These are phyloP conservation scores for Kodamaea jinghongensis DNA, from an alignment of 805 yeast genomes.

Conservation along the genomic window DNA sequence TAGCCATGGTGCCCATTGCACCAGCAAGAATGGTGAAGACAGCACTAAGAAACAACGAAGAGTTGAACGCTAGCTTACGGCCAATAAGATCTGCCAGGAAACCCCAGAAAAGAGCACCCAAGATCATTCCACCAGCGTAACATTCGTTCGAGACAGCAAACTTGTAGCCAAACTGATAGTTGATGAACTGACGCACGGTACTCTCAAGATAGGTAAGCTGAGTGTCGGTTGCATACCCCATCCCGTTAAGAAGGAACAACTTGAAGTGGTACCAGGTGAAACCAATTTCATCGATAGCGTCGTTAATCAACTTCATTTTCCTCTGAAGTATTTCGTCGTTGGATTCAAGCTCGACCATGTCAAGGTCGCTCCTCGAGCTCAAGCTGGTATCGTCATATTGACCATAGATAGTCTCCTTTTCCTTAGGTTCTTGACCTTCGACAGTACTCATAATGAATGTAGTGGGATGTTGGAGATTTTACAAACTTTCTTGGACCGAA, in stretches of 20 bases:
- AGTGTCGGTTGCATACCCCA: conserved; percentile 44
- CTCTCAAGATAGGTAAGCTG: conserved; percentile 48
- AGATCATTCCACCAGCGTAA: conserved; percentile 42
- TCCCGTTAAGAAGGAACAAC: conserved; percentile 33
- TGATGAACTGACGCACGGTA: conserved; percentile 44
- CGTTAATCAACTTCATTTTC: conserved; percentile 28
- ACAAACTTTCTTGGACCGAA: too few species aligned
- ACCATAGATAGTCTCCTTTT: conserved; percentile 7
- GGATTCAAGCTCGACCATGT: conserved; percentile 14
- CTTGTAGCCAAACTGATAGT: conserved; percentile 44
- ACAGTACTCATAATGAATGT: too few species aligned
- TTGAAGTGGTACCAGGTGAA: conserved; percentile 49
- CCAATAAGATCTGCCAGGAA: conserved; percentile 39
- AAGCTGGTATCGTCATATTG: conserved; percentile 8
- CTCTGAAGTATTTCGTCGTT: conserved; percentile 17
- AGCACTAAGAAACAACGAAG: conserved; percentile 47
- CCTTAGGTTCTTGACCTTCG: neutral
- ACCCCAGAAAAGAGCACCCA: conserved; percentile 58
- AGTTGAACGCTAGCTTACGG: conserved; percentile 19
- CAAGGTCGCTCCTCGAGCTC: conserved; percentile 10
- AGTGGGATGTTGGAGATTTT: too few species aligned
- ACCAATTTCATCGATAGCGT: conserved; percentile 36
- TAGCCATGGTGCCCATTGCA: conserved; percentile 47
- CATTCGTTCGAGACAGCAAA: conserved; percentile 41
- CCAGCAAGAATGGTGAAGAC: conserved; percentile 53